Evolutionary conservation across 441 rosid genomes (phyloP), one percentile per base, ranked within the genome.

Genomic region (Corymbia citriodora): DNA sequence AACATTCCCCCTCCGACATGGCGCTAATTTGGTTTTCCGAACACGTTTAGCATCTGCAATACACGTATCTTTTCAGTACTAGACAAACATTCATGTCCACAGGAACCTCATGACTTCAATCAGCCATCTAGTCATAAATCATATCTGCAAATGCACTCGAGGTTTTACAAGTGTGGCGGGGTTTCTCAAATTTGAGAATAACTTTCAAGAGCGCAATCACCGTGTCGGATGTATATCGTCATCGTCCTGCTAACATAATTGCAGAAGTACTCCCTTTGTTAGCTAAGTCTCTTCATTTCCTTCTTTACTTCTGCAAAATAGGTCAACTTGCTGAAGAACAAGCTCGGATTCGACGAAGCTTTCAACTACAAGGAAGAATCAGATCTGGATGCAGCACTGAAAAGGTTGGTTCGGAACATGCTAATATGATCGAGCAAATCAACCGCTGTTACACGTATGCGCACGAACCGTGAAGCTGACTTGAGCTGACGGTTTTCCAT

Each of bases 321-420:
- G 93, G 94, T 93, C 14, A 91, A 92, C 49, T 81, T 93, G 48
- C 88, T 93, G 90, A 93, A 81, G 61, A n/a, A 52, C 61, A 92
- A 89, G 88, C 88, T 92, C 36, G 87, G 92, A 36, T 92, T 93
- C 82, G 91, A 92, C 50, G 94, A 87, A n/a, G 95, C 93, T 89
- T 92, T 92, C 90, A 93, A 92, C 82, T 93, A 92, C 45, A 93
- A 92, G 74, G 93, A 92, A 70, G 94, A 92, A 63, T 88, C 90
- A 50, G 92, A 93, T 89, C 88, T 92, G 15, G 89, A 61, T 86
- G 94, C 93, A 9, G 89, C 93, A 79, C 65, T 93, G 65, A 92
- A 92, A 65, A 92, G 95, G 95, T 91, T 33, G 15, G 55, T 21
- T 6, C 6, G 27, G 61, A 85, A 21, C 27, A 49, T 1, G 10